phyloP scores from a whole-genome alignment of 192 early-diverging fungal species.

The Dissophora globulifera region DNA sequence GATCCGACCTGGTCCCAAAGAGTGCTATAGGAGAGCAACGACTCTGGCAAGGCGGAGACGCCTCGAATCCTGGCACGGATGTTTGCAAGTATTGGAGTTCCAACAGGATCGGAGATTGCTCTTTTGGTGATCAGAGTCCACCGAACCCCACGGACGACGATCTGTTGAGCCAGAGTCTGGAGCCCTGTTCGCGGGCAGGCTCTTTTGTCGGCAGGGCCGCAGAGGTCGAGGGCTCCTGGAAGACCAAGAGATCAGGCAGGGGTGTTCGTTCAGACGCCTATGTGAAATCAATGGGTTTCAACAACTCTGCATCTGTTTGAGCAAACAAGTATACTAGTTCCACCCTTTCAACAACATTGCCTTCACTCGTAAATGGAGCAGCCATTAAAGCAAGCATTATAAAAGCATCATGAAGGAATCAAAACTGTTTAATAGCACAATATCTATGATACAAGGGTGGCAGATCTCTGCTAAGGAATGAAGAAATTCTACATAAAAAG shows the following conservation, averaged over 20 bases:
- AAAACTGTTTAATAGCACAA: too few species aligned
- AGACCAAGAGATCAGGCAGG: slow-evolving; percentile 25
- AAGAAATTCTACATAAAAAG: too few species aligned
- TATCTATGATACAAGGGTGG: not conserved
- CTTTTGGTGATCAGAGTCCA: slow-evolving; percentile 62
- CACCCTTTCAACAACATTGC: too few species aligned
- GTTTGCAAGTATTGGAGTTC: slow-evolving; percentile 74
- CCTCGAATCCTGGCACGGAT: slow-evolving; percentile 60
- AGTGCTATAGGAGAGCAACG: slow-evolving; percentile 33
- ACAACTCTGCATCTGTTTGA: not conserved
- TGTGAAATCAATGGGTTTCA: not conserved
- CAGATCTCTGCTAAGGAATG: too few species aligned
- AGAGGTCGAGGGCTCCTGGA: slow-evolving; percentile 53
- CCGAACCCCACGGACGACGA: slow-evolving; percentile 56
- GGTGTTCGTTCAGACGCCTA: slow-evolving; percentile 32
- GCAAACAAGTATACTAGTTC: not conserved
- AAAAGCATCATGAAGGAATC: too few species aligned
- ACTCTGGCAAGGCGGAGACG: slow-evolving; percentile 63
- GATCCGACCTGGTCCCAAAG: slow-evolving; percentile 25
- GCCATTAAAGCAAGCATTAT: too few species aligned
- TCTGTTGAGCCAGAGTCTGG: slow-evolving; percentile 66
- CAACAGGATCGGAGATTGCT: slow-evolving; percentile 68
- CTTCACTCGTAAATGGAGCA: too few species aligned
- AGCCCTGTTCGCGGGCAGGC: slow-evolving; percentile 62
- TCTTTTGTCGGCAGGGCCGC: slow-evolving; percentile 54